phyloP scores from a whole-genome alignment of 805 yeast species.

The Saturnispora dispora region DNA sequence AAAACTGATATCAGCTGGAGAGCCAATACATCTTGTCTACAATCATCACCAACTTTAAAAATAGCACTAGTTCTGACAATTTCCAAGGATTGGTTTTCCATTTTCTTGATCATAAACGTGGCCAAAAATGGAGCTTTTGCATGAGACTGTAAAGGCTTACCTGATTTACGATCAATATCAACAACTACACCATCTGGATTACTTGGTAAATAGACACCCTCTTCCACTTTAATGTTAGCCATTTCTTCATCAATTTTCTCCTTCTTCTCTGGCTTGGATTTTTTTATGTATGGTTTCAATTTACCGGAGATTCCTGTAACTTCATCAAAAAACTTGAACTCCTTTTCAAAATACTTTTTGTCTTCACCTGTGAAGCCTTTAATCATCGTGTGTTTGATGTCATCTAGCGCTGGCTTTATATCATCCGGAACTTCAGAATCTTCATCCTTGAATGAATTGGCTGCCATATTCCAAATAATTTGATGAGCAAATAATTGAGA shows the following conservation, averaged over 20 bases:
- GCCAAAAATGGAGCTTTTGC: conserved; percentile 99
- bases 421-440: conserved; percentile 73
- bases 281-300: conserved; percentile 87
- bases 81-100: conserved; percentile 11
- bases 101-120: conserved; percentile 62
- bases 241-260: conserved; percentile 94
- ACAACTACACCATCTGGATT: conserved; percentile 93
- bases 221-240: conserved; percentile 61
- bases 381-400: conserved; percentile 57
- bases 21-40: conserved; percentile 94
- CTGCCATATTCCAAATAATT: conserved; percentile 95
- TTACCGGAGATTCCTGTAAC: conserved; percentile 93
- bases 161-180: conserved; percentile 86
- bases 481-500: conserved; percentile 93
- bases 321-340: conserved; percentile 81
- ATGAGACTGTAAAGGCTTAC: conserved; percentile 92
- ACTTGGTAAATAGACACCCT: conserved; percentile 88
- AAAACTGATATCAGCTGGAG: conserved; percentile 86
- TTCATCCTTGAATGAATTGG: conserved; percentile 86
- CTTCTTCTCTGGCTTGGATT: conserved; percentile 93
- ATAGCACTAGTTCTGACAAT: conserved; percentile 72
- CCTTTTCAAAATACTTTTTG: conserved; percentile 61
- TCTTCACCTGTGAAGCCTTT: conserved; percentile 52
- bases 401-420: conserved; percentile 75
- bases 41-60: conserved; percentile 98